A percentile compares a stretch with the other conserved stretches of the same genome.
Evolutionary conservation across 176 grass and related monocot species (phyloP).

Genomic region (Dactylis glomerata): DNA sequence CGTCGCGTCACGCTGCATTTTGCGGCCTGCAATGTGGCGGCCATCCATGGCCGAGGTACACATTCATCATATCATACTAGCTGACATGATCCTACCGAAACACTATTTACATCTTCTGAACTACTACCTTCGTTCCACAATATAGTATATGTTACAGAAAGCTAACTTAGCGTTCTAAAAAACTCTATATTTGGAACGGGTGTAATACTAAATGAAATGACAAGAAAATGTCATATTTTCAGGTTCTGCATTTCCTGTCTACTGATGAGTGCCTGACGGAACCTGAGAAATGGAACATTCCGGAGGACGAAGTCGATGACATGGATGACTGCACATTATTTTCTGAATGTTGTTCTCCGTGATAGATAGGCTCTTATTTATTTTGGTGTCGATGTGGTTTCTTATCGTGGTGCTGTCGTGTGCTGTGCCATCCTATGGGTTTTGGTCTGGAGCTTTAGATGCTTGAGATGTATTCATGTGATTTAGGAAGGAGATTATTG

Average conservation of each 20-base stretch:
- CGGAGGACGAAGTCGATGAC: constrained; percentile 59
- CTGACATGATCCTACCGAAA: not conserved
- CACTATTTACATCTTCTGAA: not conserved
- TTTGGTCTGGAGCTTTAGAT: not conserved
- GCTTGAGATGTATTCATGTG: constrained; percentile 14
- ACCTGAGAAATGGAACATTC: constrained; percentile 76
- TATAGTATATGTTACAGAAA: no score
- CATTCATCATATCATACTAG: not conserved
- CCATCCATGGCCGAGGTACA: constrained; percentile 78
- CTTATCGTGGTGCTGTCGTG: not conserved
- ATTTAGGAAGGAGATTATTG: constrained; percentile 14
- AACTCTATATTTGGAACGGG: no score
- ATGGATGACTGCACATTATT: constrained; percentile 65
- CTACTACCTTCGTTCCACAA: no score
- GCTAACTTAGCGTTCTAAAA: no score
- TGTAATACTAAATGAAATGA: not conserved
- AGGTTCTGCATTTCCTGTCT: constrained; percentile 75
- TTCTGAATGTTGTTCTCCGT: constrained; percentile 46
- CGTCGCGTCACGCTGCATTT: constrained; percentile 63
- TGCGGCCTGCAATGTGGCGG: constrained; percentile 76
- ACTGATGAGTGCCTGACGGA: constrained; percentile 52
- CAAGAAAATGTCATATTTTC: not conserved
- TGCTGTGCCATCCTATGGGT: not conserved
- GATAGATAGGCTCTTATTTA: not conserved
- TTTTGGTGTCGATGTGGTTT: constrained; percentile 32